These are phyloP conservation scores for Hypomyces perniciosus DNA, from an alignment of 2,329 filamentous ascomycete genomes.

Conservation along the genomic window DNA sequence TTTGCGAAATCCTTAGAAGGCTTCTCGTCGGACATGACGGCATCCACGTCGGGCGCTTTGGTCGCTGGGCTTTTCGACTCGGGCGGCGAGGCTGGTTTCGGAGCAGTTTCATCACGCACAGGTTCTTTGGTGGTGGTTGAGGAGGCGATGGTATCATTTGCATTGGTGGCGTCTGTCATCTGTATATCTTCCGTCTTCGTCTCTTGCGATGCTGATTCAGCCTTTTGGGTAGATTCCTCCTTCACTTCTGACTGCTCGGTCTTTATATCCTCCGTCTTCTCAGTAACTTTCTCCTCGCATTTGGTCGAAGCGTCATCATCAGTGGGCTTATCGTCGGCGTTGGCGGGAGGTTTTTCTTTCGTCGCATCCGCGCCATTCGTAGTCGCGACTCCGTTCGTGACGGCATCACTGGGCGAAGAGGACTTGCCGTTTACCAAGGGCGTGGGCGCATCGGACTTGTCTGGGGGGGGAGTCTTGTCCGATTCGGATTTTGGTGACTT, in stretches of 20 bases:
- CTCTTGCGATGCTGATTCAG: conserved; percentile 5
- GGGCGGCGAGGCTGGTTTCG: conserved; percentile 4
- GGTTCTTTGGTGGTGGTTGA: conserved; percentile 2
- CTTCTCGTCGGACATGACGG: conserved; percentile 24
- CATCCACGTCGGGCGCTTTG: conserved; percentile 15
- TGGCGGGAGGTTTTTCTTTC: conserved; percentile 15
- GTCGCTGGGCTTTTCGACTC: conserved; percentile 11
- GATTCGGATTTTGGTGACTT: background rate
- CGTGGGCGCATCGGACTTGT: conserved; percentile 14
- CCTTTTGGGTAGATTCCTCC: background rate
- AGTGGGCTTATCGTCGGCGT: conserved; percentile 3
- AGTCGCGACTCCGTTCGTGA: conserved; percentile 9
- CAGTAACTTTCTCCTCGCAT: conserved; percentile 8
- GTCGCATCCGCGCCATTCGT: conserved; percentile 1
- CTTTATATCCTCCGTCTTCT: conserved; percentile 3
- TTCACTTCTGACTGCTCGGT: background rate
- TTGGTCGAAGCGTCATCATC: background rate
- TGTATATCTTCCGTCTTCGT: conserved; percentile 19
- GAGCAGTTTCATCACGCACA: background rate
- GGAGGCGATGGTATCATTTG: conserved; percentile 9
- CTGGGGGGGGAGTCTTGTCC: conserved; percentile 13
- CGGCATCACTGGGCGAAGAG: background rate
- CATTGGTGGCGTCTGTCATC: conserved; percentile 20
- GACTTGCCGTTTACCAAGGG: conserved; percentile 15
- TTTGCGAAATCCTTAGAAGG: conserved; percentile 15